Evolutionary conservation across 2,329 filamentous ascomycete species (phyloP).

Genomic region (Hymenoscyphus fructigenus): DNA sequence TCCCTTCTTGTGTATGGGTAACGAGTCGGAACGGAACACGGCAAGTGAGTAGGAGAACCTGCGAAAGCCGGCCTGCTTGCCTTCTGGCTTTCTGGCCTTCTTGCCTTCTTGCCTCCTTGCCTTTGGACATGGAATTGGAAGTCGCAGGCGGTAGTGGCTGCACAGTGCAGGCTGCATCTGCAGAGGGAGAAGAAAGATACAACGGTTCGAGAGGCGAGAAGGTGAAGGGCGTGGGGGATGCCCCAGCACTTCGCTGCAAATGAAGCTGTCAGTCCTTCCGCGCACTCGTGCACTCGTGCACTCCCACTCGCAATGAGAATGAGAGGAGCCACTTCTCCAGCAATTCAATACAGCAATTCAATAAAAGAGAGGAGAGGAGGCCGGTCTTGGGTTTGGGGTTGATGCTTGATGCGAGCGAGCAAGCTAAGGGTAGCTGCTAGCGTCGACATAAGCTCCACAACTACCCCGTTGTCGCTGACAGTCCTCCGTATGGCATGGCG

Average conservation of each 20-base stretch:
- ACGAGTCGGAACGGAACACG: conserved; percentile 4
- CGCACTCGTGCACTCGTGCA: no score
- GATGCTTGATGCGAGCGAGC: no score
- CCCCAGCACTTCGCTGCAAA: background rate
- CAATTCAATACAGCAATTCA: no score
- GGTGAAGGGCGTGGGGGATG: background rate
- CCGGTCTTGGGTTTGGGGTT: no score
- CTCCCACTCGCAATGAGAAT: no score
- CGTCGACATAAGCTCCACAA: background rate
- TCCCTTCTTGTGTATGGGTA: background rate
- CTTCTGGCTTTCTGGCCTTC: no score
- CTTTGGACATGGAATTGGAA: background rate
- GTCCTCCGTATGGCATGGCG: background rate
- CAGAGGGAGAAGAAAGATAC: background rate
- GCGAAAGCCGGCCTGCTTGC: no score
- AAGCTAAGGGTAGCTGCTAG: background rate
- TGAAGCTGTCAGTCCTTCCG: background rate
- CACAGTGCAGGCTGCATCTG: background rate
- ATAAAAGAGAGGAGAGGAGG: no score
- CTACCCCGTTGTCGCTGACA: background rate
- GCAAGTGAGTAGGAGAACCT: background rate
- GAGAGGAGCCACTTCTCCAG: no score
- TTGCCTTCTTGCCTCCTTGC: no score
- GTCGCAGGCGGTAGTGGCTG: background rate
- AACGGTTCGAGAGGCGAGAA: background rate